Evolutionary conservation across 192 early-diverging fungal species (phyloP).

Genomic region (Backusella tuberculispora): DNA sequence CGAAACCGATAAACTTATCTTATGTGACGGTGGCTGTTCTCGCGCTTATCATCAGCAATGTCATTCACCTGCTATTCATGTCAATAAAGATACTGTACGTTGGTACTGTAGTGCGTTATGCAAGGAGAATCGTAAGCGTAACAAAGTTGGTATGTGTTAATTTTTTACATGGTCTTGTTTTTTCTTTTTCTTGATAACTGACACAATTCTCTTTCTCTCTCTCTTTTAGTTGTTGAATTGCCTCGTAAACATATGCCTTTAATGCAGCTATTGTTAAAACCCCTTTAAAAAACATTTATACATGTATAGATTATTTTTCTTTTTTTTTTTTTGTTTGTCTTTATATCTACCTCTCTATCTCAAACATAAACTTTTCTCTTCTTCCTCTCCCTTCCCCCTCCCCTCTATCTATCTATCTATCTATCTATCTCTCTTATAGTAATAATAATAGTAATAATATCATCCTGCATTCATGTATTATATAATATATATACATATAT

Average conservation of each 20-base stretch:
- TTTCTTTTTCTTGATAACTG: neutral
- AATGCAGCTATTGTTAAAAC: slow-evolving; percentile 23
- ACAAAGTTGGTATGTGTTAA: slow-evolving; percentile 20
- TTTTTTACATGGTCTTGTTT: neutral
- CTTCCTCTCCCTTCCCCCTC: neutral
- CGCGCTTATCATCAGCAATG: slow-evolving; percentile 68
- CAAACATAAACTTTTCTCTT: neutral
- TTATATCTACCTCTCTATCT: neutral
- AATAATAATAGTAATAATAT: slow-evolving; percentile 8
- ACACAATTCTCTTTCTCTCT: neutral
- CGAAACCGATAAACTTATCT: slow-evolving; percentile 58
- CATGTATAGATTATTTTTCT: slow-evolving; percentile 1
- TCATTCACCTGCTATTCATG: slow-evolving; percentile 7
- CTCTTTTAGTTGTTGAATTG: slow-evolving; percentile 32
- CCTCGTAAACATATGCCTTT: slow-evolving; percentile 37
- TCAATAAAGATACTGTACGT: slow-evolving; percentile 5
- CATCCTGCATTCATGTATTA: slow-evolving; percentile 12
- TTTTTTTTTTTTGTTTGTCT: neutral
- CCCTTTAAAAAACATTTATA: neutral
- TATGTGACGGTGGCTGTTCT: slow-evolving; percentile 82
- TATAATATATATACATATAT: neutral
- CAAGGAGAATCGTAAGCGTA: slow-evolving; percentile 19
- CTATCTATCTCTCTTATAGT: neutral
- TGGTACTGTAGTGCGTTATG: slow-evolving; percentile 20
- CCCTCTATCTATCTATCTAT: neutral